Conservation (phyloP, 2,329 filamentous ascomycete genomes). For the Apiospora marii region DNA sequence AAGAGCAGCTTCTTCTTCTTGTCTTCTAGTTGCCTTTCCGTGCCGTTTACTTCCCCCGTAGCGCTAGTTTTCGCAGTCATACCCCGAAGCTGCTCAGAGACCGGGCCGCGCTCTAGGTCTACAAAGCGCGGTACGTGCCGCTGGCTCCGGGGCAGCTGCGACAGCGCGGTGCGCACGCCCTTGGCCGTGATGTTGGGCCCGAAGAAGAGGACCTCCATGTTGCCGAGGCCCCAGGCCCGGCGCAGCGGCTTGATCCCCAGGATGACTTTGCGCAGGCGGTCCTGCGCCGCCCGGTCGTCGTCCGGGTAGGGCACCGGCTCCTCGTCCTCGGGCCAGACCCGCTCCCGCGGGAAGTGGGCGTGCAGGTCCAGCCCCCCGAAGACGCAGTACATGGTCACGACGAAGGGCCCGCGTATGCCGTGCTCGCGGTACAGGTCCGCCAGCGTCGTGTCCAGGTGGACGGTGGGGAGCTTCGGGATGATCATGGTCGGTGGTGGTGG, state of each 20-base stretch:
- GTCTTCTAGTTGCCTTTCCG: background rate
- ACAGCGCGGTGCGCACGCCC: conserved; percentile 32
- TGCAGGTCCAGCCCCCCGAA: conserved; percentile 36
- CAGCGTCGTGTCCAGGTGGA: conserved; percentile 34
- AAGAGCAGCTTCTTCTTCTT: conserved; percentile 33
- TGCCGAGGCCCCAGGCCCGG: conserved; percentile 34
- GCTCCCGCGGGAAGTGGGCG: conserved; percentile 33
- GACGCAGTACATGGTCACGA: conserved; percentile 37
- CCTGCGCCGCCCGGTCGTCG: conserved; percentile 30
- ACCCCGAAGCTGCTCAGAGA: conserved; percentile 26
- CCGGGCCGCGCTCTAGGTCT: conserved; percentile 28
- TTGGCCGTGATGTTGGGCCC: conserved; percentile 32
- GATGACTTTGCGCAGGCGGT: conserved; percentile 32
- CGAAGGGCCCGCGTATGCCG: conserved; percentile 34
- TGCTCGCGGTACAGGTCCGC: conserved; percentile 34
- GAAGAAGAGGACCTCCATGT: conserved; percentile 35
- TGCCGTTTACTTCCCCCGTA: background rate
- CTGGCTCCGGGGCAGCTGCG: conserved; percentile 33
- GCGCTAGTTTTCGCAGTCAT: background rate
- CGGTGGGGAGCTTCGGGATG: conserved; percentile 19
- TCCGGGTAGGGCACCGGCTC: conserved; percentile 34
- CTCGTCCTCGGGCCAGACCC: conserved; percentile 35
- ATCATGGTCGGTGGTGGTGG: conserved; percentile 2
- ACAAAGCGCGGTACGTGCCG: conserved; percentile 31
- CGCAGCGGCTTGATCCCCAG: conserved; percentile 36